A percentile compares a stretch with the other conserved stretches of the same genome.
phyloP scores from a whole-genome alignment of 2,329 filamentous ascomycete genomes.

The Cercospora zeina region DNA sequence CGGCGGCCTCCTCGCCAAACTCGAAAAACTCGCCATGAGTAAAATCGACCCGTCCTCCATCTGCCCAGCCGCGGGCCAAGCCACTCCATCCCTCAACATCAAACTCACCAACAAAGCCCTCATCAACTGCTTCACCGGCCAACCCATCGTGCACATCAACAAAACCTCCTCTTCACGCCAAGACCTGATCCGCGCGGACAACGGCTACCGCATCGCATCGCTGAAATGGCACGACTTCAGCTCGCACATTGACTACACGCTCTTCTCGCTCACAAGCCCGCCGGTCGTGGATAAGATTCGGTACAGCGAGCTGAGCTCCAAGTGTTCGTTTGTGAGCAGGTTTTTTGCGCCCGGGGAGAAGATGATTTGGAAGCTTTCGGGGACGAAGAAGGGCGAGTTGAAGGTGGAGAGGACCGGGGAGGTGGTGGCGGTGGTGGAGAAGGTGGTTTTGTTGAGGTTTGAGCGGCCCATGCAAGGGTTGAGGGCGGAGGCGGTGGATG shows the following conservation, averaged over 20 bases:
- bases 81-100: background rate
- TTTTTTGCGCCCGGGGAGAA: constrained; percentile 3
- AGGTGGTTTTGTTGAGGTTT: background rate
- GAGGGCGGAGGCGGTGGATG: constrained; percentile 3
- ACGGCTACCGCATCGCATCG: background rate
- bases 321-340: background rate
- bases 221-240: background rate
- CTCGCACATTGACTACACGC: background rate
- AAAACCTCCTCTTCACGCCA: background rate
- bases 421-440: constrained; percentile 1
- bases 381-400: background rate
- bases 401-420: background rate
- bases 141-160: background rate
- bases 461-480: background rate
- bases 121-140: background rate
- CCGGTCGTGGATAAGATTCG: background rate
- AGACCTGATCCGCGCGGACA: background rate
- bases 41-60: background rate
- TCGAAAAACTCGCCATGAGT: background rate
- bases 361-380: background rate
- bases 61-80: background rate
- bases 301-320: background rate
- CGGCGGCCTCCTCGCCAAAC: background rate
- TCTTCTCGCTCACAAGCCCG: background rate
- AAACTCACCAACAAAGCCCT: background rate